A percentile compares a stretch with the other conserved stretches of the same genome.
Evolutionary conservation across 2,329 filamentous ascomycete genomes (phyloP).

Genomic region (Colletotrichum sp.): DNA sequence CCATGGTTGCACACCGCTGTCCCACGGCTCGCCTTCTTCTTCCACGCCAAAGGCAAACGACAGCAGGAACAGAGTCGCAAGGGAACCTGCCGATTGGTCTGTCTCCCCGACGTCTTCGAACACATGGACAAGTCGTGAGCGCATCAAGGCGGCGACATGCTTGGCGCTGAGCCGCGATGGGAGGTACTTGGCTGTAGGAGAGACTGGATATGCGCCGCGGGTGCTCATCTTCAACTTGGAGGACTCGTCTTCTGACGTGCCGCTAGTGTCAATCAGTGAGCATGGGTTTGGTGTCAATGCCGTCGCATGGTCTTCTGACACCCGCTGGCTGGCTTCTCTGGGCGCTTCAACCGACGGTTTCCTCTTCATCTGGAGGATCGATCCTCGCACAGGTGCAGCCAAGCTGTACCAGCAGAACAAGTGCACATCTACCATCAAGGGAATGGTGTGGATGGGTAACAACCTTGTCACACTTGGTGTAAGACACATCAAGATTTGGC

Average conservation of each 20-base stretch:
- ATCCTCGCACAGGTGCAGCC: conserved; percentile 79
- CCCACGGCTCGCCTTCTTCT: conserved; percentile 53
- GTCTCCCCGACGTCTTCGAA: conserved; percentile 68
- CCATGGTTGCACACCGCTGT: conserved; percentile 58
- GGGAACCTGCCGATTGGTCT: conserved; percentile 57
- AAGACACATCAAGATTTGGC: conserved; percentile 93
- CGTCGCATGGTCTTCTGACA: conserved; percentile 88
- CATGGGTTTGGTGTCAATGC: conserved; percentile 89
- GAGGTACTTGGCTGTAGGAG: conserved; percentile 87
- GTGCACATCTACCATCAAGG: conserved; percentile 84
- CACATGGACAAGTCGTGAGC: conserved; percentile 87
- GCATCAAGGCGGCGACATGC: conserved; percentile 93
- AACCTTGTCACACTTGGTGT: conserved; percentile 86
- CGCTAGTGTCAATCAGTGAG: conserved; percentile 85
- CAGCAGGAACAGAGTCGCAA: conserved; percentile 61
- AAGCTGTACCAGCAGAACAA: conserved; percentile 86
- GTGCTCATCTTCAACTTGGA: conserved; percentile 89
- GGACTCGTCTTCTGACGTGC: conserved; percentile 80
- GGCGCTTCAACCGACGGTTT: conserved; percentile 93
- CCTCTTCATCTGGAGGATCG: conserved; percentile 88
- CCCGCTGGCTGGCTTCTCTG: conserved; percentile 84
- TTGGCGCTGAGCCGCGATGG: conserved; percentile 88
- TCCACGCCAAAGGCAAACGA: conserved; percentile 67
- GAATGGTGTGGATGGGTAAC: conserved; percentile 90
- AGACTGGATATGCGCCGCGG: conserved; percentile 92